Conservation (phyloP, 2,329 filamentous ascomycete genomes). For the Alternaria ethzedia region DNA sequence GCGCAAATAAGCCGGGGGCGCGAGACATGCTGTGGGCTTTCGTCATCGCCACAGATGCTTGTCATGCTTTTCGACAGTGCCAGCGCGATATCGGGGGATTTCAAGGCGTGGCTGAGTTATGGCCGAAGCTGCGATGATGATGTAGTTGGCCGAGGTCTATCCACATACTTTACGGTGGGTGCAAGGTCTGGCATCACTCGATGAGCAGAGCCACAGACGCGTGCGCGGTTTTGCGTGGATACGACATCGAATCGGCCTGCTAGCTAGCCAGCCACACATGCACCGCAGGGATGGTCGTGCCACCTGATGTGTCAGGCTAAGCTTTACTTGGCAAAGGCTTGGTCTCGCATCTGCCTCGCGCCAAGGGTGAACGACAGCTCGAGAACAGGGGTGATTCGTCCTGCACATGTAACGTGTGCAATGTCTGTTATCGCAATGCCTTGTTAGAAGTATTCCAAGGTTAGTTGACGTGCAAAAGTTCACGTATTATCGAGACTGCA, state of each 20-base stretch:
- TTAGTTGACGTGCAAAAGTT: background rate
- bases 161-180: background rate
- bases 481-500: background rate
- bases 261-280: background rate
- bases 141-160: background rate
- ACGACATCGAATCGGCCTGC: background rate
- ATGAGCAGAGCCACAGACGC: background rate
- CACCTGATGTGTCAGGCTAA: constrained; percentile 11
- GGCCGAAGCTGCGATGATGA: background rate
- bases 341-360: constrained; percentile 5
- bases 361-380: background rate
- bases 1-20: constrained; percentile 8
- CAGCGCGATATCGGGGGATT: background rate
- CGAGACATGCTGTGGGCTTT: background rate
- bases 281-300: background rate
- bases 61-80: background rate
- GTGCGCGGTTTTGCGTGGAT: background rate
- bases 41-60: constrained; percentile 15
- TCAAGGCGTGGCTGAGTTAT: background rate
- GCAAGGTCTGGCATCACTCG: background rate
- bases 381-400: background rate
- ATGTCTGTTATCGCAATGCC: background rate
- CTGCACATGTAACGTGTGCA: background rate
- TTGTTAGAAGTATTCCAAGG: background rate
- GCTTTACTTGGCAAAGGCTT: constrained; percentile 34